Conservation (phyloP, 108 stramenopile genomes). For the Hondaea fermentalgiana region DNA sequence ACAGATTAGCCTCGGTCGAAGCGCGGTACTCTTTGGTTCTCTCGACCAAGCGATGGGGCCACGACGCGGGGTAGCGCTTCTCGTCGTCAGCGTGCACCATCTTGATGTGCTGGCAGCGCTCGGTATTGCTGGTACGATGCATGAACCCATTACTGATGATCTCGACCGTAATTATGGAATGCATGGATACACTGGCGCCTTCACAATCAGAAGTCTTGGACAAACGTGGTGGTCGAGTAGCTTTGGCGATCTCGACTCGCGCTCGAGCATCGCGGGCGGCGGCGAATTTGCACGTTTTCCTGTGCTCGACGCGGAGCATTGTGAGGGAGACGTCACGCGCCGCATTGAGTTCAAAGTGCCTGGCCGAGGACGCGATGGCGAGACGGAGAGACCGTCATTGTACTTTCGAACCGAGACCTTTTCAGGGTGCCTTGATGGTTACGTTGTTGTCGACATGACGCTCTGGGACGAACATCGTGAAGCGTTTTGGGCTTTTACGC, state of each 20-base stretch:
- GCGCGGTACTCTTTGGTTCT: background rate
- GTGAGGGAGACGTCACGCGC: background rate
- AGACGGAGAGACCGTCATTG: background rate
- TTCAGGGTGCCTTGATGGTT: background rate
- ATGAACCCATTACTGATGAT: background rate
- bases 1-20: background rate
- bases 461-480: constrained; percentile 8
- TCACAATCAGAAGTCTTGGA: background rate
- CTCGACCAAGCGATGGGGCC: background rate
- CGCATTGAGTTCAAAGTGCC: background rate
- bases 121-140: background rate
- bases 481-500: background rate
- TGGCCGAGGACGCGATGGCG: background rate
- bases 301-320: background rate
- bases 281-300: background rate
- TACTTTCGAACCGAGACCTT: constrained; percentile 3
- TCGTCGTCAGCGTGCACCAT: background rate
- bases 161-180: background rate
- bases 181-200: background rate
- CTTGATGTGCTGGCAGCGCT: background rate
- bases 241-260: background rate
- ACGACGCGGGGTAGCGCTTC: background rate
- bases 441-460: background rate
- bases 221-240: background rate
- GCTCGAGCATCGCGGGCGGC: background rate